Base-by-base conservation (phyloP, 2,329 filamentous ascomycete genomes). In the Claviceps sp. region DNA sequence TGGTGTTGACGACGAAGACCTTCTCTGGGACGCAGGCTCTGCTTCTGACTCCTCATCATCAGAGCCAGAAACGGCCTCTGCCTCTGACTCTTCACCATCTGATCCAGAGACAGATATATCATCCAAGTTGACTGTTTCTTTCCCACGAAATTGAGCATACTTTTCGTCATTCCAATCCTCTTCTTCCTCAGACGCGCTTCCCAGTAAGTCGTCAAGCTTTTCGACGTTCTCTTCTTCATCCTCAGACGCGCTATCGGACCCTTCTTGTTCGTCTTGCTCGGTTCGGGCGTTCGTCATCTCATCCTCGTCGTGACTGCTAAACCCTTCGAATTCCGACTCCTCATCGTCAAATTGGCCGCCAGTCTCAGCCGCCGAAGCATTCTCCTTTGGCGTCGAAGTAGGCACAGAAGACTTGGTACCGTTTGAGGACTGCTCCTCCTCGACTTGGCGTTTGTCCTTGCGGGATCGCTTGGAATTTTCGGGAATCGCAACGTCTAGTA, bases 401-500 rank as follows among this genome's bases (percentile, higher is more conserved):
- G 10, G 24, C 11, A 17, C 17, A 7, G 22, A 30, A 5, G 16
- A 6, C 16, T 50, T 45, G 48, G 57, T 57, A 51, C 58, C 52
- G 40, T 62, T 57, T 6, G 61, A 55, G 19, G 59, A 57, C 42
- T 67, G 60, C 16, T 67, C 60, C 30, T 62, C 58, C 47, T 63
- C 62, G 17, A 64, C 61, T 13, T 64, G 62, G 34, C 61, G 57
- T 55, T 66, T 66, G 19, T 58, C 58, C 57, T 65, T 66, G 45
- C 62, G 63, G 11, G 56, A 56, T 10, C 61, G 62, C 55, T 65
- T 68, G 4, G 56, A 58, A 48, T 65, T 66, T 50, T 73, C 71
- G 0, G 76, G 75, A 51, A 73, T 64, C 3, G 73, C 62, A 0
- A 81, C 68, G 2, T 72, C 67, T 16, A 82, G 64, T 3, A 68